Conservation (phyloP, 1,284 basidiomycete species). For the Cerioporus squamosus region DNA sequence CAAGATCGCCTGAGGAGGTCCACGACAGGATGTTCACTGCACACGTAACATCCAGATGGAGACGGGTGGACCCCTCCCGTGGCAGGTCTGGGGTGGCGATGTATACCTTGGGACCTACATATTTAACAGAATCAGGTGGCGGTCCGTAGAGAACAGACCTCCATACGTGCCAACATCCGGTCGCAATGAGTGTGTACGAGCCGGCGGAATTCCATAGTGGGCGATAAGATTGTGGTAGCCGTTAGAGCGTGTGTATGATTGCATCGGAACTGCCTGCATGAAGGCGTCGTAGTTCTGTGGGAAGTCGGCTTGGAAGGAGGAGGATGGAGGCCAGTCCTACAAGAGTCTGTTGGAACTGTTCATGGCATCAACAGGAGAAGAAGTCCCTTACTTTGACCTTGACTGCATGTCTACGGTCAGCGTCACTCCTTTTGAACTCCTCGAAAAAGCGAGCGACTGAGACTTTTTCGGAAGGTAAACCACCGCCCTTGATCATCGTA, state of each 20-base stretch:
- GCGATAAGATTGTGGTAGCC: background rate
- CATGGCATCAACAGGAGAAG: no score
- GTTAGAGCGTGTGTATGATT: background rate
- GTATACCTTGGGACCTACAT: background rate
- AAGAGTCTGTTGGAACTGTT: no score
- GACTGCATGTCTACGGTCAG: no score
- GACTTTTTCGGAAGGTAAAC: no score
- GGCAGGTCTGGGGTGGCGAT: background rate
- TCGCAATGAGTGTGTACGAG: background rate
- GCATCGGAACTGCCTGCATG: background rate
- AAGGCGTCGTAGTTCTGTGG: background rate
- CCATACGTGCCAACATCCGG: background rate
- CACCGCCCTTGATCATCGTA: no score
- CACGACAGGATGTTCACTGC: background rate
- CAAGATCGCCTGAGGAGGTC: background rate
- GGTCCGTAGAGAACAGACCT: no score
- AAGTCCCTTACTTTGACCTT: no score
- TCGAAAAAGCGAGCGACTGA: no score
- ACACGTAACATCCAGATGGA: background rate
- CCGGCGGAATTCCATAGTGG: background rate
- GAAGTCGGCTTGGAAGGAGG: no score
- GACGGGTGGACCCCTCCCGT: background rate
- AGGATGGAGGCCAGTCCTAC: no score
- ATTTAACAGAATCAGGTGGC: no score
- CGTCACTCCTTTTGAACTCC: no score